Percentiles rank a stretch among this genome's conserved stretches.
phyloP scores from a whole-genome alignment of 2,329 filamentous ascomycete genomes.

The Amylocarpus encephaloides region DNA sequence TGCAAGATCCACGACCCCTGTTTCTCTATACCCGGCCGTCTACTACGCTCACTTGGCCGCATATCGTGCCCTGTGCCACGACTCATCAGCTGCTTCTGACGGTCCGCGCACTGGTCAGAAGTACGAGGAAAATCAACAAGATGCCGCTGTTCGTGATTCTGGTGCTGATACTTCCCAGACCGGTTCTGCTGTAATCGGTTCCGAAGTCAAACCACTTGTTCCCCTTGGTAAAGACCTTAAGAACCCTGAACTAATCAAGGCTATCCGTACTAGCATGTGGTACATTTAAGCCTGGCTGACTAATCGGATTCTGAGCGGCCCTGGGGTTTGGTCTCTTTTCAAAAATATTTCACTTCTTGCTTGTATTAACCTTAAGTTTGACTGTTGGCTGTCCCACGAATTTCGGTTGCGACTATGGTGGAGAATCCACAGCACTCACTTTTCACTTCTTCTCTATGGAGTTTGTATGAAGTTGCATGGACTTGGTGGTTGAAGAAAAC shows the following conservation, averaged over 20 bases:
- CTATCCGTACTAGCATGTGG: constrained; percentile 30
- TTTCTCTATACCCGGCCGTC: constrained; percentile 73
- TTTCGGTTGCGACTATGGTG: constrained; percentile 8
- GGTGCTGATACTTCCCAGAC: constrained; percentile 18
- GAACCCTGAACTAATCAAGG: constrained; percentile 4
- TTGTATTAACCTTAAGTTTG: constrained; percentile 17
- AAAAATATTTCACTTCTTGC: constrained; percentile 16
- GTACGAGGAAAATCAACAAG: constrained; percentile 28
- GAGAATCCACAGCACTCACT: neutral
- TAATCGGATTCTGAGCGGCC: constrained; percentile 5
- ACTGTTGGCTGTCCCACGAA: constrained; percentile 6
- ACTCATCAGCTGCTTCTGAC: constrained; percentile 43
- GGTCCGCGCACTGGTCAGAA: constrained; percentile 40
- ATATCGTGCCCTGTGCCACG: constrained; percentile 70
- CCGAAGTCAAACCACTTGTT: constrained; percentile 23
- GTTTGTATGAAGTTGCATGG: constrained; percentile 14
- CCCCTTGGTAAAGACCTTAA: constrained; percentile 22
- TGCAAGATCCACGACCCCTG: constrained; percentile 82
- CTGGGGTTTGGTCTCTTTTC: constrained; percentile 19
- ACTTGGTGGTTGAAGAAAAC: constrained; percentile 11
- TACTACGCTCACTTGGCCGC: constrained; percentile 95
- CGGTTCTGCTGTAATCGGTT: constrained; percentile 9
- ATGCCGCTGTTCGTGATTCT: constrained; percentile 13
- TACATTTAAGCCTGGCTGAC: constrained; percentile 25
- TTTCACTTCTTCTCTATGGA: constrained; percentile 16